phyloP scores from a whole-genome alignment of 1,139 yeast species.

The Neolecta irregularis region DNA sequence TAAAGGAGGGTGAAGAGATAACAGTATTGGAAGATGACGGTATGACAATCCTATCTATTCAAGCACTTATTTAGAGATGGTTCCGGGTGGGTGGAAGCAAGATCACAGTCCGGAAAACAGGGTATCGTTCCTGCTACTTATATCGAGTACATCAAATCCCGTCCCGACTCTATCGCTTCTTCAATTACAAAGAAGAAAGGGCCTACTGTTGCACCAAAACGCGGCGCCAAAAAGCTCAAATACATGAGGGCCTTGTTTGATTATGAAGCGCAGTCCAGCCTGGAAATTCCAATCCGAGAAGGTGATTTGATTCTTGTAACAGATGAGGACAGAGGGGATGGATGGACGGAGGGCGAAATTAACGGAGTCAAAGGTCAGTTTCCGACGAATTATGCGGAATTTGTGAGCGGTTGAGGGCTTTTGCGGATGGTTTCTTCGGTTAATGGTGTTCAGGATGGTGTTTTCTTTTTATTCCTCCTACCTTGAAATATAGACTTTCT shows the following conservation, averaged over 20 bases:
- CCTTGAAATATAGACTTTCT: too few relatives aligned
- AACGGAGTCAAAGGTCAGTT: slow-evolving; percentile 11
- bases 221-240: slow-evolving; percentile 43
- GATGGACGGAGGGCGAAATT: slow-evolving; percentile 80
- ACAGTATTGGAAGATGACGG: slow-evolving; percentile 43
- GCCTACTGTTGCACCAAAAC: slow-evolving; percentile 71
- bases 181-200: slow-evolving; percentile 36
- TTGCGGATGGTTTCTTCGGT: too few relatives aligned
- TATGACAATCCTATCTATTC: neutral
- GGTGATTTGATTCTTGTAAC: slow-evolving; percentile 67
- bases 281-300: slow-evolving; percentile 53
- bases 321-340: slow-evolving; percentile 68
- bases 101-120: slow-evolving; percentile 26
- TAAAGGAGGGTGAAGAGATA: slow-evolving; percentile 48
- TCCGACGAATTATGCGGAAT: slow-evolving; percentile 8
- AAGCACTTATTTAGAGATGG: slow-evolving; percentile 35
- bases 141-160: slow-evolving; percentile 33
- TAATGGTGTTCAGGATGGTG: too few relatives aligned
- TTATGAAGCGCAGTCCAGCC: slow-evolving; percentile 68
- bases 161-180: slow-evolving; percentile 13
- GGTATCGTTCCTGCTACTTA: slow-evolving; percentile 88
- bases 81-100: slow-evolving; percentile 76
- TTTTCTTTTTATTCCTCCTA: too few relatives aligned
- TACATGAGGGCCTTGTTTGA: slow-evolving; percentile 66
- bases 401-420: too few relatives aligned